A percentile compares a stretch with the other conserved stretches of the same genome.
These are phyloP conservation scores for Pseudotsuga menziesii DNA, from an alignment of 75 land plant genomes.

Conservation along the genomic window DNA sequence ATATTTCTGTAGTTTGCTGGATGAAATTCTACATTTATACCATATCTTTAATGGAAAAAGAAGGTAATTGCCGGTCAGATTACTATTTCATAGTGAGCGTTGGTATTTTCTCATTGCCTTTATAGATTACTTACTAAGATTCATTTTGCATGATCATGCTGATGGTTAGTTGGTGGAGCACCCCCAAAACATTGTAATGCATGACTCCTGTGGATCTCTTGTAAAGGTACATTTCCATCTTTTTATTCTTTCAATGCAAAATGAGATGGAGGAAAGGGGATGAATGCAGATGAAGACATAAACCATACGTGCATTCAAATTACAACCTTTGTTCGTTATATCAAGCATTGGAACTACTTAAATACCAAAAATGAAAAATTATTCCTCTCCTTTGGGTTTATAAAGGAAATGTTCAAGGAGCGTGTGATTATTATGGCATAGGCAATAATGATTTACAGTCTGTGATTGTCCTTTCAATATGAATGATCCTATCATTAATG, in stretches of 20 bases:
- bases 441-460: no score
- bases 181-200: slow-evolving; percentile 51
- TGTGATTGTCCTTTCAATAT: background rate
- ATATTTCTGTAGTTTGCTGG: background rate
- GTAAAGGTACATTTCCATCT: slow-evolving; percentile 46
- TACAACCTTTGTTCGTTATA: background rate
- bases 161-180: slow-evolving; percentile 66
- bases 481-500: background rate
- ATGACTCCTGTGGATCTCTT: slow-evolving; percentile 66
- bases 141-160: background rate
- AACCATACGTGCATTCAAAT: background rate
- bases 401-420: no score
- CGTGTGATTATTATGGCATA: no score
- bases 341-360: background rate
- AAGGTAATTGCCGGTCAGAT: background rate
- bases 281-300: background rate
- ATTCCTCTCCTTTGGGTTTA: background rate
- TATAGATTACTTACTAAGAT: background rate
- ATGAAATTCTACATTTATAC: background rate
- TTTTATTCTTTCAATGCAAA: background rate
- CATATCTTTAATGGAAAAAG: background rate
- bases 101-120: background rate
- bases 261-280: background rate
- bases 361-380: background rate
- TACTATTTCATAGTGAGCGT: background rate